Evolutionary conservation across 768 basidiomycete species (phyloP).

Genomic region (Pisolithus orientalis): DNA sequence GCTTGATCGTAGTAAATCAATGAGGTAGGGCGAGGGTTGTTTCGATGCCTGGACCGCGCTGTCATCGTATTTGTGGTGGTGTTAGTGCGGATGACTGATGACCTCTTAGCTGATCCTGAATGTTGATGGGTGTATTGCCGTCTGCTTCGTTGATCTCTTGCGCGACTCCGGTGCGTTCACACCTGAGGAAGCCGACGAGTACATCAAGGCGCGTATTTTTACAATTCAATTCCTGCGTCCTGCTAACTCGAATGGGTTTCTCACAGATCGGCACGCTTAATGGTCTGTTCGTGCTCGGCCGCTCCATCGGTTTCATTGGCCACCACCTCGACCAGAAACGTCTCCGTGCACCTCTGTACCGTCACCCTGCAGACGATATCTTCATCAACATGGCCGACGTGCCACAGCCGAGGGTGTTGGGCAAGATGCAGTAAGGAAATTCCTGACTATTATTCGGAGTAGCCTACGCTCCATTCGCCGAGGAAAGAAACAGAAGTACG

Average conservation of each 20-base stretch:
- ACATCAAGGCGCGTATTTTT: constrained; percentile 59
- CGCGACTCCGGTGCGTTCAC: constrained; percentile 92
- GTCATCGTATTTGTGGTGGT: not conserved
- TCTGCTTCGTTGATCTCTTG: constrained; percentile 93
- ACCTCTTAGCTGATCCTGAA: constrained; percentile 81
- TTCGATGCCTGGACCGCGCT: too few species aligned
- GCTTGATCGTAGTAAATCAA: not conserved
- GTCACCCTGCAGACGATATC: constrained; percentile 92
- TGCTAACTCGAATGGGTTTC: constrained; percentile 1
- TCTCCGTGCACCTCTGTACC: constrained; percentile 86
- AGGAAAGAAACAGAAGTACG: not conserved
- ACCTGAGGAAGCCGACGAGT: constrained; percentile 93
- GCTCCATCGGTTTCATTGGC: constrained; percentile 96
- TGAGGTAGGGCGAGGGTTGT: not conserved
- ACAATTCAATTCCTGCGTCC: not conserved
- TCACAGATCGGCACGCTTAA: constrained; percentile 81
- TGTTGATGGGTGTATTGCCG: constrained; percentile 93
- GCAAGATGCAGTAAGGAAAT: constrained; percentile 21
- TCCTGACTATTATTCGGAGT: not conserved
- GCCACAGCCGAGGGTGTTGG: constrained; percentile 74
- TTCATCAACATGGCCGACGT: constrained; percentile 92
- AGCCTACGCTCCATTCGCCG: not conserved
- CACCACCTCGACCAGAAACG: constrained; percentile 97
- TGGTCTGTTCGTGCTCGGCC: constrained; percentile 94
- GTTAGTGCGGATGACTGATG: constrained; percentile 1